Base-by-base conservation (phyloP, 768 basidiomycete genomes). In the Russula griseocarnosa region DNA sequence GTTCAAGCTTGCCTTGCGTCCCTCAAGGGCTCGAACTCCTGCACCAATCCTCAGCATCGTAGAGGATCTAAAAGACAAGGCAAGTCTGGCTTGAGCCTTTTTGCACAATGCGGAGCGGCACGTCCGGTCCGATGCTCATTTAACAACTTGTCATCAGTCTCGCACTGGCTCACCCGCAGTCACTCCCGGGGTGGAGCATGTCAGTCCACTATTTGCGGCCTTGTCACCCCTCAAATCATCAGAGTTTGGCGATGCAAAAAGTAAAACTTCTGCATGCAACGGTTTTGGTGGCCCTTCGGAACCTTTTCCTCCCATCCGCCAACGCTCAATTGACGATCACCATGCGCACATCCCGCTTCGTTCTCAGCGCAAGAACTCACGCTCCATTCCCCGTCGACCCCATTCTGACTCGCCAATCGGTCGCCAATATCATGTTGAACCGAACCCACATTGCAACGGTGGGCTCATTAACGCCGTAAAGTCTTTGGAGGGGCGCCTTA, bases 381-480 rank as follows among this genome's bases (percentile, higher is more conserved):
- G 85, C 46, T 86, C 86, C 3, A 78, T 79, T 10, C 82, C 82
- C 7, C 79, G 81, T 38, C 79, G 81, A 30, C 78, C 75, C 20
- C 70, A 79, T 34, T 82, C 76, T 16, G 69, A 68, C 20, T 61
- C 70, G 0, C 55, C 69, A 65, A 11, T 60, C 49, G 70, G 69
- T 66, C 69, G 70, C 28, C 70, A 75, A 9, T 84, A 77, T 76
- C 78, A 83, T 61, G 73, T 82, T 38, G 79, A 79, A 11, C 76
- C 78, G n/a, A 92, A 91, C 70, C 79, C 84, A 0, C 88, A 88
- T 67, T 85, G 87, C 69, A 94, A 94, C 68, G 90, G 90, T 18
- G 92, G 92, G 11, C 78, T 94, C 55, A 87, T 88, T 71, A 94
- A 94, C 66, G 92, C 92, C 22, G 72, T 94, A 36, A 73, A 76